Conservation (phyloP, 2,329 filamentous ascomycete species). For the Periconia sp. region DNA sequence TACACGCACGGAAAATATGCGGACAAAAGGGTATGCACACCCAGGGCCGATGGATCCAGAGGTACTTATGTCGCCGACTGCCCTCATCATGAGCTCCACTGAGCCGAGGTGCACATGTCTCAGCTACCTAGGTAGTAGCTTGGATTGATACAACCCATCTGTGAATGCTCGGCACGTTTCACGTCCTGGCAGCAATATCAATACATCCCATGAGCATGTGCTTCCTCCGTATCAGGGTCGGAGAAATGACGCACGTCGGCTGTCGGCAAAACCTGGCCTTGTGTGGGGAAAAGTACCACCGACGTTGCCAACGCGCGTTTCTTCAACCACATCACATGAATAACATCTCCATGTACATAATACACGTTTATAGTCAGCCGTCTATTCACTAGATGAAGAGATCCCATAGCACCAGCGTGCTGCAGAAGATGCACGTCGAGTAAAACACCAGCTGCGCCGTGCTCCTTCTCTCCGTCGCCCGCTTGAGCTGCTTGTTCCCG, state of each 20-base stretch:
- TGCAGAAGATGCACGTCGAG: conserved; percentile 49
- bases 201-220: conserved; percentile 16
- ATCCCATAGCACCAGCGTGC: conserved; percentile 52
- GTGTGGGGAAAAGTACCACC: not conserved
- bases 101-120: conserved; percentile 25
- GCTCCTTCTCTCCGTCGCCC: conserved; percentile 63
- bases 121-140: no score
- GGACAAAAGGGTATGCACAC: no score
- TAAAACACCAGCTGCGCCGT: conserved; percentile 54
- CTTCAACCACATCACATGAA: no score
- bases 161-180: conserved; percentile 12
- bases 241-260: conserved; percentile 3
- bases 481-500: conserved; percentile 89
- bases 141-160: not conserved
- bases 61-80: not conserved
- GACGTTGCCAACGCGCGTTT: conserved; percentile 10
- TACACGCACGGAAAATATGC: not conserved
- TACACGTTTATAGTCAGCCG: not conserved
- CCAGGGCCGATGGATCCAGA: not conserved
- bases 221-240: conserved; percentile 4
- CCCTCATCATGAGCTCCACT: not conserved
- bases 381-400: conserved; percentile 44
- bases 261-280: not conserved
- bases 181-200: not conserved
- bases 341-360: no score